Evolutionary conservation across 2,329 filamentous ascomycete species (phyloP), one percentile per base, ranked within the genome.

Genomic region (Bipolaris gigantea): DNA sequence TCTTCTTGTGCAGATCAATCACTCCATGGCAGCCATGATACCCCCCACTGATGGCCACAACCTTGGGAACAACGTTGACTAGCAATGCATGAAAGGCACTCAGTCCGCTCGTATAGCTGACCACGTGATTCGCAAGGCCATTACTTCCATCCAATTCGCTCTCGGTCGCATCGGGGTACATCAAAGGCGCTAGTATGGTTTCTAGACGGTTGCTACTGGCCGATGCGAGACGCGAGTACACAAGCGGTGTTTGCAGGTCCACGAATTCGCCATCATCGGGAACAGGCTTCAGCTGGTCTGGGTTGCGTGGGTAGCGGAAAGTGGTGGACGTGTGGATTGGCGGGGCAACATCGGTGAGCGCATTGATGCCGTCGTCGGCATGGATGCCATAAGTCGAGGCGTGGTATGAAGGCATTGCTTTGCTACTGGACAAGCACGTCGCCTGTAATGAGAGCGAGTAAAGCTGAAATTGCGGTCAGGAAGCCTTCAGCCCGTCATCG

Each of bases 1-100:
- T 84, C 59, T 90, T 89, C 55, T 82, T 76, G 61, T 95, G 81
- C 50, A 97, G 77, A 30, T 76, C 76, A 64, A 97, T 83, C 27
- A 96, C 89, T 57, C 90, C 91, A 74, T 96, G 91, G 75, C 90
- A 96, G 65, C 94, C 94, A 77, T 97, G 94, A 77, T 97, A 99
- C 38, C 92, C 92, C 15, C 83, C 86, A 34, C 87, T 87, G 61
- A 97, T 91, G 62, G 91, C 88, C 51, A 97, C 85, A 54, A 88
- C 86, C 64, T 85, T 85, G 1, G 94, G 94, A 72, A 95, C 92
- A 8, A 96, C 77, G 68, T 86, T 85, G n/a, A 92, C 86, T 2
- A 97, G 82, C 54, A 95, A 79, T 30, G 90, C 92, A 74, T 97
- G 90, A 77, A 97, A 92, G 47, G 93, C 90, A 10, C 90, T 84